A percentile compares a stretch with the other conserved stretches of the same genome.
Conservation (phyloP, 345 rosid genomes). For the Kernera saxatilis region DNA sequence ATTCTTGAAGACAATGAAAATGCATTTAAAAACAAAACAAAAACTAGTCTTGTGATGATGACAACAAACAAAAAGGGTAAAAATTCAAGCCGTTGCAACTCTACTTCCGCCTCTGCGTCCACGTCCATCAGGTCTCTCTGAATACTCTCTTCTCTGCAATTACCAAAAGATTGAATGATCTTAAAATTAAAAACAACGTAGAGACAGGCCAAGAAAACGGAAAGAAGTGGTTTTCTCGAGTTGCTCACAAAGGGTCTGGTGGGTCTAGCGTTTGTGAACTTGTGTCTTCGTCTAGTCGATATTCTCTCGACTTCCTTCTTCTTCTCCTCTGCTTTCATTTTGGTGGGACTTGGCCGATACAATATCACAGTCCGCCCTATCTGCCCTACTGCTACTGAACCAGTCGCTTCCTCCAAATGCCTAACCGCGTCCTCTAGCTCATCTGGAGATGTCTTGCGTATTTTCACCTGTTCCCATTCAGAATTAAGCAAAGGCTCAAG, state of each 20-base stretch:
- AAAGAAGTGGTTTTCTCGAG: background rate
- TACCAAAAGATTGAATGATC: background rate
- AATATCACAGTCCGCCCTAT: slow-evolving; percentile 81
- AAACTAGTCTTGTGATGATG: background rate
- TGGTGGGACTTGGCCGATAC: slow-evolving; percentile 74
- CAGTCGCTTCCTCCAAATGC: slow-evolving; percentile 62
- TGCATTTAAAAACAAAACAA: background rate
- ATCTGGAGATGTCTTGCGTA: slow-evolving; percentile 73
- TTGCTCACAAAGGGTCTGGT: slow-evolving; percentile 21
- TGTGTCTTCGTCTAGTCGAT: slow-evolving; percentile 30
- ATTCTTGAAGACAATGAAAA: background rate
- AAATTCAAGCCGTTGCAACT: slow-evolving; percentile 5
- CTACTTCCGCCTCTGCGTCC: slow-evolving; percentile 44
- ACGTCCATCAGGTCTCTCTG: slow-evolving; percentile 33
- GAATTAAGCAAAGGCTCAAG: background rate
- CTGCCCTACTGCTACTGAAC: slow-evolving; percentile 70
- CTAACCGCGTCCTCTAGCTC: slow-evolving; percentile 74
- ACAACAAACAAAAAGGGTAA: background rate
- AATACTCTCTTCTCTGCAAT: slow-evolving; percentile 42
- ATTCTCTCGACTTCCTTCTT: slow-evolving; percentile 47
- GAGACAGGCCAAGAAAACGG: background rate
- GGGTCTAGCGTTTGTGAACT: slow-evolving; percentile 19
- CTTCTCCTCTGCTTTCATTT: slow-evolving; percentile 78
- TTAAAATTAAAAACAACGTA: background rate
- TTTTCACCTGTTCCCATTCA: slow-evolving; percentile 48